phyloP scores from a whole-genome alignment of 345 rosid genomes.

The Brassica incana region DNA sequence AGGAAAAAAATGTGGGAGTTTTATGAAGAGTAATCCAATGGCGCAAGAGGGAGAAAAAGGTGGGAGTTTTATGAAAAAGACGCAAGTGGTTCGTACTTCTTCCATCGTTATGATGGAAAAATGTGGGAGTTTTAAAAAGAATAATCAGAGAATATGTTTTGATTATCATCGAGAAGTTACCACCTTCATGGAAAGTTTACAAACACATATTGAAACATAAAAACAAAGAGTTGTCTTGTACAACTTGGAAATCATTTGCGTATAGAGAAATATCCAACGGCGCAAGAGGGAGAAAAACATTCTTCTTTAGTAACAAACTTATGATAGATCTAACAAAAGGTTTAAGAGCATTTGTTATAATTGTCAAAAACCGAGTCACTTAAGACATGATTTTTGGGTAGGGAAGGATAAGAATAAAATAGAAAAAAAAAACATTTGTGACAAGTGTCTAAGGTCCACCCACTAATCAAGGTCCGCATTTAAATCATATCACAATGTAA shows the following conservation, averaged over 20 bases:
- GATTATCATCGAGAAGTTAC: background rate
- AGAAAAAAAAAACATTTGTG: background rate
- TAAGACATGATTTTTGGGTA: background rate
- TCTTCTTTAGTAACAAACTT: background rate
- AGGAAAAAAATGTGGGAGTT: background rate
- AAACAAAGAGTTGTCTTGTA: background rate
- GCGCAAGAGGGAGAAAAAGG: background rate
- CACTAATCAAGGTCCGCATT: background rate
- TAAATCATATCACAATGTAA: background rate
- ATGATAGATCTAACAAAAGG: background rate
- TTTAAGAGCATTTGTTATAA: background rate
- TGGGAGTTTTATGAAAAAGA: too few relatives aligned
- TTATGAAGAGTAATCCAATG: too few relatives aligned
- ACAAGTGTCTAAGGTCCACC: background rate
- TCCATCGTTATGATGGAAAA: too few relatives aligned
- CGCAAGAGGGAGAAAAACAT: background rate
- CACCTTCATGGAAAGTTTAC: background rate
- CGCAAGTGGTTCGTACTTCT: too few relatives aligned
- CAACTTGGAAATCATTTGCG: background rate
- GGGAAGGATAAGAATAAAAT: background rate
- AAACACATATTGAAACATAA: background rate
- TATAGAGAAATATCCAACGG: background rate
- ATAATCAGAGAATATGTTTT: background rate
- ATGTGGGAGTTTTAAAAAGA: background rate
- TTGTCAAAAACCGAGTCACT: background rate